Evolutionary conservation across 2,329 filamentous ascomycete genomes (phyloP), one percentile per base, ranked within the genome.

Genomic region (Elsinoe fawcettii): DNA sequence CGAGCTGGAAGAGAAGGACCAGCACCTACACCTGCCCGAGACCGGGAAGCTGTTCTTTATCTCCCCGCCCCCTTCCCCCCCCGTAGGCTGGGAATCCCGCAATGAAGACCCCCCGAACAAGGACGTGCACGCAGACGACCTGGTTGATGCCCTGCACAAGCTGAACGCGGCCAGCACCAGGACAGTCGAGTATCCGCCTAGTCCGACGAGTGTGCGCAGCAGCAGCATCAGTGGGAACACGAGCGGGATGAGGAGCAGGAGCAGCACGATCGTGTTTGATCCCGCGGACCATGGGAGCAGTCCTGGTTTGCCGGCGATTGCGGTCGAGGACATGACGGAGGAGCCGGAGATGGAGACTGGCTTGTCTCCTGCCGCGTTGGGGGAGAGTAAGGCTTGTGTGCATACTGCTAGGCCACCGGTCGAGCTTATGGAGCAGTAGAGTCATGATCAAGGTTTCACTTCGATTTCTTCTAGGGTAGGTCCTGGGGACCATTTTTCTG

Each of bases 1-100:
- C 27, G 75, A 78, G 8, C 70, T 80, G 59, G 59, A 68, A 64
- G 66, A 76, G 53, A 65, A 66, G 32, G 69, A 74, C 39, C 68
- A 70, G 43, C 75, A 80, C 57, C 73, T 83, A 8, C 71, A 79
- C 58, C 75, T 77, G 4, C 83, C 83, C 1, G 77, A 83, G 57
- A 72, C 75, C 53, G 76, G 81, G 59, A 84, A 83, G 66, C 71
- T 85, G 44, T 85, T 85, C 75, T 85, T 86, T 70, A 85, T 86
- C 69, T 79, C 75, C 44, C 83, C 83, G 54, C 83, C 83, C 11
- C 83, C 83, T 0, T 78, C 74, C 59, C 83, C 83, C 46, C 83
- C 83, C 1, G 79, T 83, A 67, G 83, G 83, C 49, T 86, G 83
- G 83, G 79, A 82, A 67, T 76, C 82, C 72, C 76, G 77, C 60